Evolutionary conservation across 257 asterid genomes (phyloP).

Genomic region (Schizonepeta tenuifolia): DNA sequence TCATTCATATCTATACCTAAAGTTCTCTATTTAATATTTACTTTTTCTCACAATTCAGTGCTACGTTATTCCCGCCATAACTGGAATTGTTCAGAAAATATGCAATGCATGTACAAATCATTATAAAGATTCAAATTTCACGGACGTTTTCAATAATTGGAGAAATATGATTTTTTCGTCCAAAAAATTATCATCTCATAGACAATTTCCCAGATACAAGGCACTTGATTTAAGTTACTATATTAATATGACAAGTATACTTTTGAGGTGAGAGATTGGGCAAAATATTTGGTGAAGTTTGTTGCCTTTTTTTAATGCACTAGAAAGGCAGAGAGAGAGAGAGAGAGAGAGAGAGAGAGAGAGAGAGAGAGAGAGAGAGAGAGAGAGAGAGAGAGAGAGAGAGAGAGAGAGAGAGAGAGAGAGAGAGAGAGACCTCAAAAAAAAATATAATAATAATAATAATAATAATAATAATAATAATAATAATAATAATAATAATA

Average conservation of each 20-base stretch:
- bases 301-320: constrained; percentile 32
- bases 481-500: too few relatives aligned
- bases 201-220: constrained; percentile 17
- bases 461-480: too few relatives aligned
- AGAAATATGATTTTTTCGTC: too few relatives aligned
- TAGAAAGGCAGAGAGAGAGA: constrained; percentile 31
- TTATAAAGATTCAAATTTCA: neutral
- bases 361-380: too few relatives aligned
- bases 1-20: neutral
- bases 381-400: too few relatives aligned
- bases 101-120: neutral
- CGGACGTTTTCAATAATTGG: neutral
- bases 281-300: constrained; percentile 21
- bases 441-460: too few relatives aligned
- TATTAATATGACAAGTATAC: constrained; percentile 21
- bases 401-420: too few relatives aligned
- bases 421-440: too few relatives aligned
- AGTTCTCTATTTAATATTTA: neutral
- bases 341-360: too few relatives aligned
- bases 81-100: neutral
- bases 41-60: neutral
- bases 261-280: neutral
- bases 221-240: constrained; percentile 8
- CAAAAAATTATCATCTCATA: too few relatives aligned
- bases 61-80: neutral